Percentiles rank a stretch among this genome's conserved stretches.
These are phyloP conservation scores for Mycena venus DNA, from an alignment of 768 basidiomycete species.

Conservation along the genomic window DNA sequence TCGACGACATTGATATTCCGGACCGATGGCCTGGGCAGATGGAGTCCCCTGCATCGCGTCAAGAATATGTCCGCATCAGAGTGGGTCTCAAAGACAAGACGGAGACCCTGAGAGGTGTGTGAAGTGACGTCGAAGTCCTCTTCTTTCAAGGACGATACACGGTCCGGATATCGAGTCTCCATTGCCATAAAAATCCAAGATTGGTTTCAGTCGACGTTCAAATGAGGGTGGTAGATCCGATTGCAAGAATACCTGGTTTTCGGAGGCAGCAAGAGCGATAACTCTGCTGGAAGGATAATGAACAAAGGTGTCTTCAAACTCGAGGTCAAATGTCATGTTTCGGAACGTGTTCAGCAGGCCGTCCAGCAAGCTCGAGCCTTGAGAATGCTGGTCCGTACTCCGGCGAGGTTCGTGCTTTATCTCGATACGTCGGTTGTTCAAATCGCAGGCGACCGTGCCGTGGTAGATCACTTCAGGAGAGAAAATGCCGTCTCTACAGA, in stretches of 20 bases:
- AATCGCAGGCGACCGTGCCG: constrained; percentile 53
- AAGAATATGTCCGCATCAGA: constrained; percentile 46
- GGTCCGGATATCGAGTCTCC: constrained; percentile 2
- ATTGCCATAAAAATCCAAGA: constrained; percentile 27
- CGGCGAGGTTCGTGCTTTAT: constrained; percentile 36
- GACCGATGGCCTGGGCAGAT: constrained; percentile 24
- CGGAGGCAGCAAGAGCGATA: constrained; percentile 34
- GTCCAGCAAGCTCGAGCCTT: too few relatives aligned
- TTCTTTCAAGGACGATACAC: constrained; percentile 42
- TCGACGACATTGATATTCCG: constrained; percentile 35
- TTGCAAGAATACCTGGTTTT: constrained; percentile 43
- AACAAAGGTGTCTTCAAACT: neutral
- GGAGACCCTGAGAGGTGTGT: constrained; percentile 41
- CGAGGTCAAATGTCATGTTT: neutral
- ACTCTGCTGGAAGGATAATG: constrained; percentile 41
- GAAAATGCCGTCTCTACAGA: constrained; percentile 49
- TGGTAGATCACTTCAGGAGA: constrained; percentile 43
- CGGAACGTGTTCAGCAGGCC: too few relatives aligned
- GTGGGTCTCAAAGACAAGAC: constrained; percentile 43
- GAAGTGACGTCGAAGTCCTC: constrained; percentile 39
- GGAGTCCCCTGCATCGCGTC: constrained; percentile 37
- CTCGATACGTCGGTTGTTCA: constrained; percentile 46
- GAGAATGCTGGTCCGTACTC: too few relatives aligned
- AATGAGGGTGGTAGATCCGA: constrained; percentile 47
- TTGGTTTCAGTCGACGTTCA: neutral